phyloP scores from a whole-genome alignment of 179 eudicot genomes.

The Corrigiola litoralis region DNA sequence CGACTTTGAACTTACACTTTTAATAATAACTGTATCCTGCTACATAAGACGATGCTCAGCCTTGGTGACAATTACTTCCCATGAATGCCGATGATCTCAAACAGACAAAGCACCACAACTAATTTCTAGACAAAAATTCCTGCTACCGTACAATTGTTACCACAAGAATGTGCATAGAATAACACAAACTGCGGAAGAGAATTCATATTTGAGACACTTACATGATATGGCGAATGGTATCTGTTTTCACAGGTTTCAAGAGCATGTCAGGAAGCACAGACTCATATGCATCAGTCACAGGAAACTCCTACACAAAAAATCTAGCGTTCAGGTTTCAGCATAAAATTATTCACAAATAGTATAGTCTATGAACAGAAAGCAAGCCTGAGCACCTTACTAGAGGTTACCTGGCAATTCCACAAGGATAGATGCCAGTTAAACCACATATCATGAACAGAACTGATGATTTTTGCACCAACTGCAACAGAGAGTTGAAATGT shows the following conservation, averaged over 20 bases:
- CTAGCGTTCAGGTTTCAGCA: not conserved
- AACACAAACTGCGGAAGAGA: not conserved
- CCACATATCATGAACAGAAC: slow-evolving; percentile 78
- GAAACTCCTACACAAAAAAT: slow-evolving; percentile 34
- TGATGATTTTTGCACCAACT: slow-evolving; percentile 45
- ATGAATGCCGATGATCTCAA: no score
- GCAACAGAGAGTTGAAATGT: slow-evolving; percentile 19
- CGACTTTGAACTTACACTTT: no score
- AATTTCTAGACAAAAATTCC: no score
- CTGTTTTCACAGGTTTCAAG: slow-evolving; percentile 51
- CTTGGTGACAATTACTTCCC: no score
- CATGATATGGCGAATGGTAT: slow-evolving; percentile 45
- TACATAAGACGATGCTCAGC: no score
- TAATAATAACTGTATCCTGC: no score
- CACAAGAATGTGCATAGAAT: not conserved
- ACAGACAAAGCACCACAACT: no score
- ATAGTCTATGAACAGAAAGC: not conserved
- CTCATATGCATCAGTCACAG: slow-evolving; percentile 19
- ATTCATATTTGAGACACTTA: slow-evolving; percentile 28
- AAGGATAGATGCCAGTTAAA: slow-evolving; percentile 81
- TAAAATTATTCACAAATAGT: not conserved
- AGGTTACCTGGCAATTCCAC: slow-evolving; percentile 46
- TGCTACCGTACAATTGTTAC: no score
- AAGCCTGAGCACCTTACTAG: slow-evolving; percentile 36
- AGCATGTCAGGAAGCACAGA: slow-evolving; percentile 47